Evolutionary conservation across 441 rosid genomes (phyloP), one percentile per base, ranked within the genome.

Genomic region (Gossypium davidsonii): DNA sequence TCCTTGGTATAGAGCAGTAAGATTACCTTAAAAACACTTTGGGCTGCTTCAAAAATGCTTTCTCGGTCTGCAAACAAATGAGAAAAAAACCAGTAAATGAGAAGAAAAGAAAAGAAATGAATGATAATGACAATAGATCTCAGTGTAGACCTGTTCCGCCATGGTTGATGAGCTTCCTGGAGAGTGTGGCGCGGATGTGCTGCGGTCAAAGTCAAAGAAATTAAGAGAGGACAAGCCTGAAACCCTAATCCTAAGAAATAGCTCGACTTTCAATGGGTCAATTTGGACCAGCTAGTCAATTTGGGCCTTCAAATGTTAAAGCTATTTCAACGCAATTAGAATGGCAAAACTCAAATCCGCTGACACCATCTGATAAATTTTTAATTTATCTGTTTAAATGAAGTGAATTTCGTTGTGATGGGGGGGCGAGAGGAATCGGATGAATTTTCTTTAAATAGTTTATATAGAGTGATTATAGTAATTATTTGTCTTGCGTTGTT

Each of bases 31-130:
- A 79, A 84, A 91, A 91, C 73, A 91, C 90, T 81, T 90, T 91
- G 62, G 92, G 90, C 78, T 91, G 97, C 89, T 91, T 91, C 83
- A 91, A 23, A 63, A 88, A 91, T 7, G 93, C 95, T 74, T 86
- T 91, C 49, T 88, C 92, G 14, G 80, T 76, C 76, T 78, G 68
- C 68, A 80, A 65, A 21, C 23, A 37, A 37, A 66, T 31, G 37
- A 31, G 37, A 31, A 7, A 49, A 2, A 39, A 66, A 3, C 1
- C 10, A 21, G 58, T 42, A 21, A 67, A 37, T 3, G 18, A 48
- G 6, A 65, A 12, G 11, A 7, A 12, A 20, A 42, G 17, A 21
- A 63, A 62, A 25, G 8, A 23, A 28, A 12, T 3, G 4, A 61
- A 10, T 0, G 10, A 44, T 31, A 65, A 4, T 2, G 20, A 2